These are phyloP conservation scores for Metschnikowia noctiluminum DNA, from an alignment of 805 yeast species.

Conservation along the genomic window DNA sequence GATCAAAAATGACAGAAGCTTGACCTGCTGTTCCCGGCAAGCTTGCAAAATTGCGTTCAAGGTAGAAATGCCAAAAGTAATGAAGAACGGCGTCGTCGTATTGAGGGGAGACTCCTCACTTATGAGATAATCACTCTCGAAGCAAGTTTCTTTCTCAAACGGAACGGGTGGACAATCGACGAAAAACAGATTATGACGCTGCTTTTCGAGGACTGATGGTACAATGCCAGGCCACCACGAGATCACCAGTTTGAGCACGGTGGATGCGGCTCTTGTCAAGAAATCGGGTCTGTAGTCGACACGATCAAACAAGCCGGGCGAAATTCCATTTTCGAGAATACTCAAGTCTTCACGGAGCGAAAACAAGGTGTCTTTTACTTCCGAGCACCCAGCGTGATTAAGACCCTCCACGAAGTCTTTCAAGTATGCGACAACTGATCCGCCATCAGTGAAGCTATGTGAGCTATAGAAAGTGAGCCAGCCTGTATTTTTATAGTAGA, in stretches of 20 bases:
- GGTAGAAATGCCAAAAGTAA: conserved; percentile 2
- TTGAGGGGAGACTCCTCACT: conserved; percentile 7
- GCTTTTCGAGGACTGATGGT: conserved; percentile 8
- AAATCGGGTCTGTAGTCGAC: conserved; percentile 5
- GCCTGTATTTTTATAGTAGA: conserved; percentile 6
- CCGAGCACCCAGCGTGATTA: not conserved
- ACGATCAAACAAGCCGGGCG: conserved; percentile 4
- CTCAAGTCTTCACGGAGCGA: conserved; percentile 7
- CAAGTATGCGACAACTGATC: conserved; percentile 9
- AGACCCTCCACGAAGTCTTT: conserved; percentile 10
- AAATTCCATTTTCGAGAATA: conserved; percentile 4
- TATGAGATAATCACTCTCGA: conserved; percentile 7
- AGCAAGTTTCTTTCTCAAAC: conserved; percentile 5
- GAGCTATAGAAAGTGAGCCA: conserved; percentile 11
- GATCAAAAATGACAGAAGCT: conserved; percentile 5
- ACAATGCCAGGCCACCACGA: conserved; percentile 8
- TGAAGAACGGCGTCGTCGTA: not conserved
- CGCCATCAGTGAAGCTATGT: conserved; percentile 11
- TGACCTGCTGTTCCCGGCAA: conserved; percentile 7
- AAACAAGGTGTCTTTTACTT: conserved; percentile 1
- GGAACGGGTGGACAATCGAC: conserved; percentile 7
- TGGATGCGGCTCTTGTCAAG: conserved; percentile 1
- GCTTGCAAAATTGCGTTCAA: conserved; percentile 1
- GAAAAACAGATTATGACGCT: conserved; percentile 9
- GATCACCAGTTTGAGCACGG: conserved; percentile 1